Conservation (phyloP, 2,329 filamentous ascomycete species). For the Venturia aucupariae region DNA sequence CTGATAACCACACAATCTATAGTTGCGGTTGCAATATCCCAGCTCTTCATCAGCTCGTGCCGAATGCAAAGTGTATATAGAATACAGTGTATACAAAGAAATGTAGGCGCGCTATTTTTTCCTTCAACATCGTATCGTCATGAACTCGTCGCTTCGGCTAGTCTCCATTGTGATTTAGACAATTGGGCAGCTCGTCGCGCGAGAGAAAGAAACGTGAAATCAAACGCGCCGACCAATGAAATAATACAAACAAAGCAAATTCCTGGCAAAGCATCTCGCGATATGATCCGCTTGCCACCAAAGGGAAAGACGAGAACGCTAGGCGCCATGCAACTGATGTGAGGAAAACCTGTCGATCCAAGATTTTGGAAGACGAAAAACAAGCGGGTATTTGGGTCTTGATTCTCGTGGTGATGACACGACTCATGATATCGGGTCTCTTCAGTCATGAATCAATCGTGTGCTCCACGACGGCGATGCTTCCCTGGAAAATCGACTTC, state of each 20-base stretch:
- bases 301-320: neutral
- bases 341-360: neutral
- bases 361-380: neutral
- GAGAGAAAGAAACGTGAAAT: neutral
- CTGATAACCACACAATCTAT: neutral
- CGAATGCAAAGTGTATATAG: neutral
- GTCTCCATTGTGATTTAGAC: neutral
- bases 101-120: neutral
- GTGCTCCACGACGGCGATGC: constrained; percentile 34
- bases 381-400: neutral
- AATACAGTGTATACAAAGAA: neutral
- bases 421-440: neutral
- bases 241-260: neutral
- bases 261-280: neutral
- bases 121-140: neutral
- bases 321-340: neutral
- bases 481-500: constrained; percentile 76
- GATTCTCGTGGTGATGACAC: neutral
- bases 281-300: neutral
- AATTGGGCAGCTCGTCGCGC: neutral
- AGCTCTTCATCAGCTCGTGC: neutral
- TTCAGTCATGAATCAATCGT: neutral
- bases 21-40: neutral
- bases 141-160: neutral
- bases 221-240: neutral